Evolutionary conservation across 2,329 filamentous ascomycete species (phyloP), one percentile per base, ranked within the genome.

Genomic region (Massarina eburnea): DNA sequence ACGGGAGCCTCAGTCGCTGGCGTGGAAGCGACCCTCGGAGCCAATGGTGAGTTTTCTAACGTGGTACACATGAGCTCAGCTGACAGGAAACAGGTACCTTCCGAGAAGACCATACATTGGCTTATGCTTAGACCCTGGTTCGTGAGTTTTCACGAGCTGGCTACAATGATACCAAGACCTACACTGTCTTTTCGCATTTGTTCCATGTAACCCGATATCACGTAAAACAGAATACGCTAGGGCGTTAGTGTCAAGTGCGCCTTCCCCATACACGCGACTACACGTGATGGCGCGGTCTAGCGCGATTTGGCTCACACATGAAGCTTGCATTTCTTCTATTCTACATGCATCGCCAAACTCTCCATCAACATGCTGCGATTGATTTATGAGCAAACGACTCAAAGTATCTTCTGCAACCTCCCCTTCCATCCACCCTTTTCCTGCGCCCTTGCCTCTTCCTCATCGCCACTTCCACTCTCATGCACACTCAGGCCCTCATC

Each of bases 1-100:
- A 78, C 78, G 26, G 90, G 90, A 1, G 88, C 89, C 10, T 83
- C 83, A 35, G 89, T 95, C 12, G 81, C 83, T 41, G 86, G 84
- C 33, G 80, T 77, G 6, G 82, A 88, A 68, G 80, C 80, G 1
- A 76, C 76, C 6, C 68, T 92, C 21, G 83, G 85, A 4, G 77
- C 86, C 9, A 71, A 79, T 39, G 66, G 62, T 57, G 57, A 30
- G 55, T 49, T 52, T 22, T 29, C 8, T 21, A 17, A 18, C 14
- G 15, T 39, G 8, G 18, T 10, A 35, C 8, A 12, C 5, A 8
- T 21, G 10, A 8, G 34, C 12, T 30, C 19, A 41, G 26, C 54
- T 62, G 22, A 63, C 41, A 3, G 12, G 3, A n/a, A 4, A n/a
- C 29, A 66, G 89, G 82, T 29, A 81, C 71, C 45, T 83, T 94